A percentile compares a stretch with the other conserved stretches of the same genome.
Evolutionary conservation across 768 basidiomycete genomes (phyloP).

Genomic region (Inosperma sp.): DNA sequence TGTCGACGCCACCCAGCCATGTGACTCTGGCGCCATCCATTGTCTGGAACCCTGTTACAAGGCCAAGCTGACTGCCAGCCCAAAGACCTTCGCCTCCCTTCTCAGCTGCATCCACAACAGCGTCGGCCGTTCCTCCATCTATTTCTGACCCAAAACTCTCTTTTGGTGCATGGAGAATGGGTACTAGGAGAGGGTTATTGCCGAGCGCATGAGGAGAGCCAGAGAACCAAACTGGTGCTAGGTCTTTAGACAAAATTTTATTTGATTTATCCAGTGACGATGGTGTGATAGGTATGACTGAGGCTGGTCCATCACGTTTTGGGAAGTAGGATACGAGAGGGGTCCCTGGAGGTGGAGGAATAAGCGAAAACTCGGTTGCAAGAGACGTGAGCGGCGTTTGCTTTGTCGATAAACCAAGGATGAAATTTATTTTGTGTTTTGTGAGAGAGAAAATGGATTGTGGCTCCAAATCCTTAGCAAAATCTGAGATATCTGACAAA

Average conservation of each 20-base stretch:
- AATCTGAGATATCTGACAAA: constrained; percentile 39
- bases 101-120: constrained; percentile 65
- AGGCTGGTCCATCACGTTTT: constrained; percentile 57
- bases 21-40: constrained; percentile 68
- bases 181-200: constrained; percentile 74
- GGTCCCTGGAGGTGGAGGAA: constrained; percentile 80
- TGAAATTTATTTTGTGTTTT: constrained; percentile 70
- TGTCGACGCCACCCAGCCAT: constrained; percentile 75
- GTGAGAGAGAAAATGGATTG: constrained; percentile 74
- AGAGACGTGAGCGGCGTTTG: constrained; percentile 71
- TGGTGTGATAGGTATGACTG: constrained; percentile 61
- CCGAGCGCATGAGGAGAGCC: constrained; percentile 62
- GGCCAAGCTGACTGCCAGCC: constrained; percentile 70
- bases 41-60: constrained; percentile 91
- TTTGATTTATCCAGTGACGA: constrained; percentile 33
- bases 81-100: constrained; percentile 76
- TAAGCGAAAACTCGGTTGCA: constrained; percentile 87
- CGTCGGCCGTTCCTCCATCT: constrained; percentile 57
- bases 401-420: constrained; percentile 75
- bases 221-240: constrained; percentile 69
- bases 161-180: constrained; percentile 72
- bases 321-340: constrained; percentile 86
- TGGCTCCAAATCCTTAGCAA: constrained; percentile 72
- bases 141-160: constrained; percentile 76
- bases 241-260: constrained; percentile 42